Base-by-base conservation (phyloP, 2,329 filamentous ascomycete species). In the Grosmannia huntii region DNA sequence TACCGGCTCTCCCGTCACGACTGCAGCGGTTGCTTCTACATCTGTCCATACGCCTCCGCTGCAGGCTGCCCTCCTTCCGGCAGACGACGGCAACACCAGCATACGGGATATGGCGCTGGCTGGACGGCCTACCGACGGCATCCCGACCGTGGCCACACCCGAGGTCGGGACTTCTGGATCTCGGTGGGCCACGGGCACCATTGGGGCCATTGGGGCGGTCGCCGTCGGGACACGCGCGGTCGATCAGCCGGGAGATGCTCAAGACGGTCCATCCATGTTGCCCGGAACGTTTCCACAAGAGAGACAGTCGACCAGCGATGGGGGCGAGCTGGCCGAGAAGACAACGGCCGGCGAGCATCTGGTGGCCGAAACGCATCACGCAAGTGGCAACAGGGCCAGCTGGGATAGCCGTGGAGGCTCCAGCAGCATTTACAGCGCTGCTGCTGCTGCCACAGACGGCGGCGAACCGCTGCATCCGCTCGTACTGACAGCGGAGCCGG, bases 1-100 rank as follows among this genome's bases (percentile, higher is more conserved):
- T 10, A 33, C 31, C 9, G 31, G 31, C 31, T 33, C 48, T 14
- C 25, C 25, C 12, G 6, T 14, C 14, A 28, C 41, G 41, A 2
- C 19, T n/a, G 16, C 41, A n/a, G n/a, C n/a, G 5, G 41, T 38
- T 4, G 16, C 36, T 16, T 3, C 36, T 38, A 10, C 10, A 5
- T 10, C 41, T 2, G 19, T 44, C 4, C 25, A 25, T 4, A 16
- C 48, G 12, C 48, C 21, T 12, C 23, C 48, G 48, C 12, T 25
- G 23, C 11, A 25, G 48, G 7, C 23, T 4, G 4, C 10, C 23
- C 6, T 10, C 12, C 12, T n/a, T 44, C 41, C 41, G 4, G 55
- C 16, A 10, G 23, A 71, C n/a, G 69, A 70, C 21, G 72, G 70
- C 54, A 69, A 65, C 21, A 2, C 36, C 9, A n/a, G n/a, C n/a